These are phyloP conservation scores for Amoeboaphelidium occidentale DNA, from an alignment of 371 early-diverging fungal genomes.

Conservation along the genomic window DNA sequence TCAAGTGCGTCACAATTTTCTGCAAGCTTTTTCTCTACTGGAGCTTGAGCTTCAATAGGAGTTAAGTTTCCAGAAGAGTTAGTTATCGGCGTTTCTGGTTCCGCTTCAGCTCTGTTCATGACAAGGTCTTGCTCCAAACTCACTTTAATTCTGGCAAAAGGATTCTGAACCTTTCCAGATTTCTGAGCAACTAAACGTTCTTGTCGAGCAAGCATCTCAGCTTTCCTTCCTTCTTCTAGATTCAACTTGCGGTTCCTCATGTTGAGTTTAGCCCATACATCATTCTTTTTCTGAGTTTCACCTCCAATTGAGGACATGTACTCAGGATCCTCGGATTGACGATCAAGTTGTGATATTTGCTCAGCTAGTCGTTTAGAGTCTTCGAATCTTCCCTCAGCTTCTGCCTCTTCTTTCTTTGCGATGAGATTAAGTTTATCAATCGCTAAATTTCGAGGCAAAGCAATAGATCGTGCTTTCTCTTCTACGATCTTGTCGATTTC, in stretches of 20 bases:
- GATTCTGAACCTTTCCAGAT: conserved; percentile 3
- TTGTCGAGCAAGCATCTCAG: conserved; percentile 10
- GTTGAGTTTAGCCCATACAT: conserved; percentile 26
- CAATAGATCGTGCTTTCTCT: conserved; percentile 23
- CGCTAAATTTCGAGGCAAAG: conserved; percentile 19
- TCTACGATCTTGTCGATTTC: conserved; percentile 32
- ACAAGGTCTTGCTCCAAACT: no score
- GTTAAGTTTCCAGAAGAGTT: no score
- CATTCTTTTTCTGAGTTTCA: conserved; percentile 10
- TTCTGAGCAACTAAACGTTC: conserved; percentile 4
- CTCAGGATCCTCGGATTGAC: conserved; percentile 4
- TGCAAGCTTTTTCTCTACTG: no score
- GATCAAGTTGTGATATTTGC: conserved; percentile 7
- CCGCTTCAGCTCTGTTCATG: no score
- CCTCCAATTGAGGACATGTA: no score
- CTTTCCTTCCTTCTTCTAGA: conserved; percentile 14
- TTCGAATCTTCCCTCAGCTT: conserved; percentile 8
- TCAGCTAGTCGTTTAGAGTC: conserved; percentile 6
- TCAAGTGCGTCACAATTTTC: no score
- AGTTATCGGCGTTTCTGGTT: no score
- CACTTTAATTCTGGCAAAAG: conserved; percentile 13
- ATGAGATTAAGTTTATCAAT: conserved; percentile 26
- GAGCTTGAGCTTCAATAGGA: no score
- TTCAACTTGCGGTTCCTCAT: conserved; percentile 17
- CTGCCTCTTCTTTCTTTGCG: conserved; percentile 10